Evolutionary conservation across 352 stramenopile genomes (phyloP).

Genomic region (Phytophthora hybrid): DNA sequence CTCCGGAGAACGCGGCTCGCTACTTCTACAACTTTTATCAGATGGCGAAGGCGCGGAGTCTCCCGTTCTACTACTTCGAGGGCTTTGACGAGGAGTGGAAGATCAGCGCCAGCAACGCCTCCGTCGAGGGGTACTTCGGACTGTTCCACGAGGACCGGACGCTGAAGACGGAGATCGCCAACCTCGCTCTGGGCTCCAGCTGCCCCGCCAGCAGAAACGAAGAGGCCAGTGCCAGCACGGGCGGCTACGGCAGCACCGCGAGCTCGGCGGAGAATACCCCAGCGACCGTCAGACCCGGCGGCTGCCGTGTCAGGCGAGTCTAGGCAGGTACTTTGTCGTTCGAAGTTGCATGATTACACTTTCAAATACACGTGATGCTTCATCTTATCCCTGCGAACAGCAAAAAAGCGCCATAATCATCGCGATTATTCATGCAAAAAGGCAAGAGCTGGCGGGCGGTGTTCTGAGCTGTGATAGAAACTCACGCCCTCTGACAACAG

Average conservation of each 20-base stretch:
- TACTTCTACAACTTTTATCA: slow-evolving; percentile 72
- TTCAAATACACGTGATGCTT: too few species aligned
- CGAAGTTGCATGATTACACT: background rate
- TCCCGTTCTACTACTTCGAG: slow-evolving; percentile 79
- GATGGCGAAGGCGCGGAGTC: slow-evolving; percentile 44
- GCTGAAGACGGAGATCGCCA: slow-evolving; percentile 56
- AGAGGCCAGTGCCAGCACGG: slow-evolving; percentile 18
- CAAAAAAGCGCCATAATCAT: too few species aligned
- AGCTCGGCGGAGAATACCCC: background rate
- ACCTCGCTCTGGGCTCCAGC: slow-evolving; percentile 30
- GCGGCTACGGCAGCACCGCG: background rate
- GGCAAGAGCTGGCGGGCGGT: too few species aligned
- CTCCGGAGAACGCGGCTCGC: slow-evolving; percentile 46
- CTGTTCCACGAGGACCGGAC: slow-evolving; percentile 54
- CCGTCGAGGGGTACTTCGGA: slow-evolving; percentile 71
- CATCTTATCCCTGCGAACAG: too few species aligned
- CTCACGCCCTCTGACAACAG: background rate
- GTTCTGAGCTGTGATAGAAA: background rate
- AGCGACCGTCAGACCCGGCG: slow-evolving; percentile 6
- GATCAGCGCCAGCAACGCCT: slow-evolving; percentile 42
- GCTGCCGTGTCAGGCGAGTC: slow-evolving; percentile 10
- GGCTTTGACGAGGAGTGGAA: slow-evolving; percentile 78
- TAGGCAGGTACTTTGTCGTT: slow-evolving; percentile 1
- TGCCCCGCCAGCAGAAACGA: slow-evolving; percentile 24
- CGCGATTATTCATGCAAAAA: background rate